Evolutionary conservation across 352 stramenopile genomes (phyloP).

Genomic region (Phytophthora megakarya): DNA sequence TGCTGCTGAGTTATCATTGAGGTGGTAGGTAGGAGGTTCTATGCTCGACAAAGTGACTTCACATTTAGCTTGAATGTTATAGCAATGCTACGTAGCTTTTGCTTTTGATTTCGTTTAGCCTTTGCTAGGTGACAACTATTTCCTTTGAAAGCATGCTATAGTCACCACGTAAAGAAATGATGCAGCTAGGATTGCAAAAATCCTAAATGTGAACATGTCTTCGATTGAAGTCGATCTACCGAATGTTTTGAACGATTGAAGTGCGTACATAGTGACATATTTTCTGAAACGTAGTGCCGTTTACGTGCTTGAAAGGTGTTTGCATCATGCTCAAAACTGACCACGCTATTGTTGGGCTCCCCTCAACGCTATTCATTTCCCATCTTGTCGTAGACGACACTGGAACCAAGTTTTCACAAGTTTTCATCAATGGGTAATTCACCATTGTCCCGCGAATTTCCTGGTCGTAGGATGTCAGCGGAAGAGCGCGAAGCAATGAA

Average conservation of each 20-base stretch:
- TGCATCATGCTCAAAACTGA: no score
- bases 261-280: no score
- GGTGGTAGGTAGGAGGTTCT: no score
- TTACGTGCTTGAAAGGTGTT: no score
- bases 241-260: no score
- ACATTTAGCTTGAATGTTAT: background rate
- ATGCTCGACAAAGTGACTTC: background rate
- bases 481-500: constrained; percentile 77
- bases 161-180: no score
- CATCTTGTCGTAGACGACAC: constrained; percentile 5
- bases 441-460: constrained; percentile 59
- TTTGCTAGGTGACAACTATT: no score
- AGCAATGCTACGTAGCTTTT: background rate
- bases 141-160: no score
- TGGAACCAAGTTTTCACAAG: background rate
- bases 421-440: constrained; percentile 65
- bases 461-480: constrained; percentile 44
- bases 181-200: no score
- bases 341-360: constrained; percentile 29
- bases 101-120: background rate
- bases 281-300: no score
- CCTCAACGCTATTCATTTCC: constrained; percentile 26
- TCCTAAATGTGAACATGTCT: no score
- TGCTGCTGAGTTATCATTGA: background rate
- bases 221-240: no score